These are phyloP conservation scores for Skeletonema menzelii DNA, from an alignment of 108 stramenopile species.

Conservation along the genomic window DNA sequence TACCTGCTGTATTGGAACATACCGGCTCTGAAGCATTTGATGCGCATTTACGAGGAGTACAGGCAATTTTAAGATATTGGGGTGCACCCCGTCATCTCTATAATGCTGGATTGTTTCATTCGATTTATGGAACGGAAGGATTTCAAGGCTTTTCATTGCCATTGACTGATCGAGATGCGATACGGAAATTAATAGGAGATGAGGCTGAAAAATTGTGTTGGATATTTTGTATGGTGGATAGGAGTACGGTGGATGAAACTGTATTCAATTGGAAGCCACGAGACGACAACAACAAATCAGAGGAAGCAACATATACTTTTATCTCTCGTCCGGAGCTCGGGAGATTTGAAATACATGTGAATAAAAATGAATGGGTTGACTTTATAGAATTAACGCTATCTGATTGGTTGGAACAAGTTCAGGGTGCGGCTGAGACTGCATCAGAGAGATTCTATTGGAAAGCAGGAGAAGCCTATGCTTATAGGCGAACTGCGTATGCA, in stretches of 20 bases:
- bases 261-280: slow-evolving; percentile 50
- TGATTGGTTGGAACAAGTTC: slow-evolving; percentile 84
- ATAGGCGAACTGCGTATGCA: slow-evolving; percentile 64
- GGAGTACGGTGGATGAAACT: slow-evolving; percentile 65
- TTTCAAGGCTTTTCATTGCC: slow-evolving; percentile 77
- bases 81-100: slow-evolving; percentile 51
- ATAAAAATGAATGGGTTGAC: slow-evolving; percentile 70
- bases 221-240: slow-evolving; percentile 82
- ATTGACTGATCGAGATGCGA: slow-evolving; percentile 49
- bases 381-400: slow-evolving; percentile 73
- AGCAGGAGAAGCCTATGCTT: slow-evolving; percentile 73
- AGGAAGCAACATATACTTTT: slow-evolving; percentile 34
- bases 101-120: slow-evolving; percentile 76
- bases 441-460: slow-evolving; percentile 61
- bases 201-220: slow-evolving; percentile 69
- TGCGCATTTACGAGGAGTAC: slow-evolving; percentile 70
- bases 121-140: slow-evolving; percentile 81
- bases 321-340: slow-evolving; percentile 70
- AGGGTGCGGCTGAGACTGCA: slow-evolving; percentile 63
- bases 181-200: slow-evolving; percentile 58
- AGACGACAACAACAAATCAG: background rate
- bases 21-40: slow-evolving; percentile 73
- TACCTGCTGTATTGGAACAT: slow-evolving; percentile 71
- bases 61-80: slow-evolving; percentile 67
- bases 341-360: slow-evolving; percentile 56